These are phyloP conservation scores for Pontederia crassipes DNA, from an alignment of 176 grass and related monocot genomes.

Conservation along the genomic window DNA sequence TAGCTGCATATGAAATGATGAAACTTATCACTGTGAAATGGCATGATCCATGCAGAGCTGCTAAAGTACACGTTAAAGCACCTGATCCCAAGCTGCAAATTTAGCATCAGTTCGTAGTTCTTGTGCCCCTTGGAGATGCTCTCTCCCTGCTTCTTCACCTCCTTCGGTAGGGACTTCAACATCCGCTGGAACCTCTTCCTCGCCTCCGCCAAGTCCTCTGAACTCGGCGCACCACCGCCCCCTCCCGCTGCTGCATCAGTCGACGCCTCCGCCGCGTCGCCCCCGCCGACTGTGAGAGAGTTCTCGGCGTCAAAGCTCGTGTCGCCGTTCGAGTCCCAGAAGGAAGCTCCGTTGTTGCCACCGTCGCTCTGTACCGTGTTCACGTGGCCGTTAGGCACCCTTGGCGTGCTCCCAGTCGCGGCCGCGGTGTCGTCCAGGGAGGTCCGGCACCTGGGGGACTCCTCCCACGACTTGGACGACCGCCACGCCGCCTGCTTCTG, in stretches of 20 bases:
- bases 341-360: not conserved
- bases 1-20: not conserved
- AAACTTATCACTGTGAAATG: not conserved
- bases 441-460: slow-evolving; percentile 25
- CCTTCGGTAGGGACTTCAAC: slow-evolving; percentile 23
- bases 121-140: slow-evolving; percentile 81
- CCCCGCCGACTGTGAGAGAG: not conserved
- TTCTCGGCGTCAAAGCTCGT: not conserved
- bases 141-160: slow-evolving; percentile 76
- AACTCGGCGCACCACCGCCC: not conserved
- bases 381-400: not conserved
- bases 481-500: slow-evolving; percentile 49
- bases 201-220: slow-evolving; percentile 4
- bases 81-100: slow-evolving; percentile 87
- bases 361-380: not conserved
- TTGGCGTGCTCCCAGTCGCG: not conserved
- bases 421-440: not conserved
- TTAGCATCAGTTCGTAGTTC: slow-evolving; percentile 94
- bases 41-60: not conserved
- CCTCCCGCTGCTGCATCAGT: not conserved
- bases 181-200: slow-evolving; percentile 18
- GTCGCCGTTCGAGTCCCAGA: not conserved
- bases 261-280: not conserved
- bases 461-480: slow-evolving; percentile 30
- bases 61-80: not conserved